Conservation (phyloP, 129 eudicot genomes). For the Cynara cardunculus region DNA sequence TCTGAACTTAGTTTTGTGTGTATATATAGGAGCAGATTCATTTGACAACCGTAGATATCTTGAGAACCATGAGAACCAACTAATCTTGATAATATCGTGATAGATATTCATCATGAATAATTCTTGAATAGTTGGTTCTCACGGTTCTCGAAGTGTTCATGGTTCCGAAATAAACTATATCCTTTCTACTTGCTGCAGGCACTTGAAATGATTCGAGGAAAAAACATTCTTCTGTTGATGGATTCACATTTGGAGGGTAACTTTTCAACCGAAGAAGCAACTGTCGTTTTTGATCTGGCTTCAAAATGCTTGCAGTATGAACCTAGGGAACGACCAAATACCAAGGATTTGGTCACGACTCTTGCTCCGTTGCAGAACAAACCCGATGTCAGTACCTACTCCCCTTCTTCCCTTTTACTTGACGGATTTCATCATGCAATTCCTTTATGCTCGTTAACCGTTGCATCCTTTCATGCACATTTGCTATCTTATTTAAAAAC, state of each 20-base stretch:
- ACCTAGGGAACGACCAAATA: slow-evolving; percentile 90
- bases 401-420: neutral
- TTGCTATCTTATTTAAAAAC: too few species aligned
- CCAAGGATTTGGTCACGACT: slow-evolving; percentile 63
- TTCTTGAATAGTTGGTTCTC: neutral
- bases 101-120: neutral
- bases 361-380: slow-evolving; percentile 78
- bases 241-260: slow-evolving; percentile 96
- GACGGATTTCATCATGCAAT: neutral
- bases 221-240: slow-evolving; percentile 74
- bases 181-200: slow-evolving; percentile 44
- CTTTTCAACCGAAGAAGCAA: slow-evolving; percentile 87
- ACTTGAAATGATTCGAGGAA: slow-evolving; percentile 90
- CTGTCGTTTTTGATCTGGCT: slow-evolving; percentile 78
- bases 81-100: neutral
- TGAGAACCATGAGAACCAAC: neutral
- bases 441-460: neutral
- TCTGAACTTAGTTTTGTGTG: neutral
- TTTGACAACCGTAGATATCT: neutral
- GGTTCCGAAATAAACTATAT: neutral
- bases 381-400: slow-evolving; percentile 46
- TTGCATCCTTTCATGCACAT: too few species aligned
- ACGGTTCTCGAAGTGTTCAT: neutral
- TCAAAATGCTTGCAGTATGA: slow-evolving; percentile 88
- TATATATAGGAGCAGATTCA: neutral